These are phyloP conservation scores for Carpinus viminea DNA, from an alignment of 306 rosid genomes.

Conservation along the genomic window DNA sequence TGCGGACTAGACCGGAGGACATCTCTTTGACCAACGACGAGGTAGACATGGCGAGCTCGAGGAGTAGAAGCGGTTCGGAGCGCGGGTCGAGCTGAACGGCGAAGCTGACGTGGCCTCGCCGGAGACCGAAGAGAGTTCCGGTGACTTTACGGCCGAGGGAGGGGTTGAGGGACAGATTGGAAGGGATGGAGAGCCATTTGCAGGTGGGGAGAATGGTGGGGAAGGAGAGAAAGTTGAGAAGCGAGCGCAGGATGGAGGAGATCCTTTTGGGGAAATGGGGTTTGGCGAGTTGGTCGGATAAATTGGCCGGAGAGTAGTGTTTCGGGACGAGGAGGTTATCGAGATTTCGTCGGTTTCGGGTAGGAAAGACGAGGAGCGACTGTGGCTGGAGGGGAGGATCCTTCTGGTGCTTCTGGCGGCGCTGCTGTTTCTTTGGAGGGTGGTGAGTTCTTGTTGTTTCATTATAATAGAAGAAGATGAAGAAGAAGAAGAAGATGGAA, in stretches of 20 bases:
- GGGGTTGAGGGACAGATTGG: constrained; percentile 51
- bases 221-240: constrained; percentile 62
- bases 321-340: constrained; percentile 44
- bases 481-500: background rate
- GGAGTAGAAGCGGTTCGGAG: constrained; percentile 61
- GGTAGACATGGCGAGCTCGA: constrained; percentile 83
- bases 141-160: constrained; percentile 66
- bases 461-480: constrained; percentile 28
- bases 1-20: constrained; percentile 90
- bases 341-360: constrained; percentile 37
- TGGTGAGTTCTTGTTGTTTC: constrained; percentile 48
- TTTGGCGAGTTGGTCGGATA: constrained; percentile 20
- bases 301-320: constrained; percentile 32
- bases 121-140: constrained; percentile 90
- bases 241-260: constrained; percentile 56
- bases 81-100: constrained; percentile 81
- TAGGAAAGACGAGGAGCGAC: constrained; percentile 11
- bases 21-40: constrained; percentile 79
- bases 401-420: constrained; percentile 41
- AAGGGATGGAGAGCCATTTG: constrained; percentile 69
- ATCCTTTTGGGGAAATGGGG: constrained; percentile 35
- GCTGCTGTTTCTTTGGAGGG: constrained; percentile 53
- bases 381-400: constrained; percentile 45
- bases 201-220: constrained; percentile 57
- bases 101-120: constrained; percentile 83